Base-by-base conservation (phyloP, 2,329 filamentous ascomycete genomes). In the Hypoxylon sp. region DNA sequence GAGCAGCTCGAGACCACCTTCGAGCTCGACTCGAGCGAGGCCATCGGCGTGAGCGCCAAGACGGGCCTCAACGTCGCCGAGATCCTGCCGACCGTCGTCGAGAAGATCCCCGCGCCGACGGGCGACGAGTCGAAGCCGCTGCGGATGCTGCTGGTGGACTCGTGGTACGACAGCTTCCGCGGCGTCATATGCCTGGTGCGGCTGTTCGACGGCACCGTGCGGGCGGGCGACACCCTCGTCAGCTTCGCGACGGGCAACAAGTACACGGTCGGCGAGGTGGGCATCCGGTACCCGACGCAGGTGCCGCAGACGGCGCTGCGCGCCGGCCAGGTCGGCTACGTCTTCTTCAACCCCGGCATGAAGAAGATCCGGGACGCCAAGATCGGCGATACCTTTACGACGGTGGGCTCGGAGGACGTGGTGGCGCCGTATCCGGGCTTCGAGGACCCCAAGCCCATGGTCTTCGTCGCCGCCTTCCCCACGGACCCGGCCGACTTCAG, bases 281-380 rank as follows among this genome's bases (percentile, higher is more conserved):
- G 95, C 29, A 97, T 99, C 64, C 95, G 97, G 84, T 92, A 98
- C 70, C 95, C 95, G 0, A 82, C 91, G 38, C 91, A 93, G 69
- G 94, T 90, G 0, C 86, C 93, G 0, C 92, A 97, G 74, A 86
- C 83, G 1, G 80, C 87, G 6, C 80, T 99, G 48, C 88, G 92
- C 3, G 94, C 95, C 0, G 95, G 95, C 0, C 95, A 99, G 75
- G 92, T 99, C 2, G 95, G 95, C 47, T 99, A 99, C 71, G 87
- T 99, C 37, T 92, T 89, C 77, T 98, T 99, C 81, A 99, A 97
- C 71, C 95, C 95, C 0, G 95, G 94, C 52, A 99, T 99, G 95
- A 98, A 98, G 79, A 88, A 85, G 66, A 96, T 93, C 55, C 89
- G 96, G 72, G 95, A 99, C 71, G 94, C 95, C 46, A 96, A 97